Conservation (phyloP, 257 asterid species). For the Misopates orontium region DNA sequence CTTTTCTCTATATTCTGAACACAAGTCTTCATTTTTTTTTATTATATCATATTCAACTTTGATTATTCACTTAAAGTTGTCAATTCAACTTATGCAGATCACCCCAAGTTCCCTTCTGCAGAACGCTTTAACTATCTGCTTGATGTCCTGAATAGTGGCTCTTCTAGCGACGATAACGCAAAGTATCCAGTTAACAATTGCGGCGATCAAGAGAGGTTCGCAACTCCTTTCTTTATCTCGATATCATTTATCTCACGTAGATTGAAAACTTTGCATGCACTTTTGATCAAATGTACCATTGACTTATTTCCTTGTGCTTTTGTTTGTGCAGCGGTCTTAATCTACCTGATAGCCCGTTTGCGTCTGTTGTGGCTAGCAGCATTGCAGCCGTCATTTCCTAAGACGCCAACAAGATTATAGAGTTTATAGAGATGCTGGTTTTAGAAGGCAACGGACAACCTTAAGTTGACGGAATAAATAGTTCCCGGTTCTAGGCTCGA, state of each 20-base stretch:
- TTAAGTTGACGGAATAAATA: slow-evolving; percentile 36
- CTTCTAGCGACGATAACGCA: slow-evolving; percentile 45
- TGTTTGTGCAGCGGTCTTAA: slow-evolving; percentile 42
- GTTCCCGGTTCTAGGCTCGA: slow-evolving; percentile 29
- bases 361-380: slow-evolving; percentile 48
- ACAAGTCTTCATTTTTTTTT: neutral
- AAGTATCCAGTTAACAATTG: slow-evolving; percentile 38
- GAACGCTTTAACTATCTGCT: slow-evolving; percentile 46
- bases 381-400: slow-evolving; percentile 45
- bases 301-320: neutral
- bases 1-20: neutral
- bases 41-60: neutral
- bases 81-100: slow-evolving; percentile 37
- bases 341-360: slow-evolving; percentile 82
- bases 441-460: slow-evolving; percentile 29
- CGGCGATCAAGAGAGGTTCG: slow-evolving; percentile 66
- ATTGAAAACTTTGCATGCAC: neutral
- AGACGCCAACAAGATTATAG: slow-evolving; percentile 25
- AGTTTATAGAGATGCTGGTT: slow-evolving; percentile 36
- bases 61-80: no score
- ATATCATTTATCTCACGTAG: neutral
- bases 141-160: slow-evolving; percentile 43
- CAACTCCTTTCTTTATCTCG: neutral
- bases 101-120: slow-evolving; percentile 43
- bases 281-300: no score